These are phyloP conservation scores for Claviceps sp. DNA, from an alignment of 2,329 filamentous ascomycete genomes.

Conservation along the genomic window DNA sequence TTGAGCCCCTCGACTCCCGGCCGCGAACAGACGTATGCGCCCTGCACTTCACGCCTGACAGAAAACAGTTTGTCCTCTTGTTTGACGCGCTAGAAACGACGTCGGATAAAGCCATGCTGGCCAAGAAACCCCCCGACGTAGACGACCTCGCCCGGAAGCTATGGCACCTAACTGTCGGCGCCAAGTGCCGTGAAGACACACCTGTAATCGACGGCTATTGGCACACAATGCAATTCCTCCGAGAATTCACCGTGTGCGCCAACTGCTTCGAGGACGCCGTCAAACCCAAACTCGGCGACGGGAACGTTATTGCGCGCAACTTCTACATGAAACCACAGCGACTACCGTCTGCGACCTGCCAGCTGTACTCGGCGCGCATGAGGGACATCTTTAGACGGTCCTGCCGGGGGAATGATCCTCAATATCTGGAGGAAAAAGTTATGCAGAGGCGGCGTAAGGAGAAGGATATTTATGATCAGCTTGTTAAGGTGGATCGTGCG, in stretches of 20 bases:
- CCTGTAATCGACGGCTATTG: conserved; percentile 50
- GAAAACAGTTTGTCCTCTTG: conserved; percentile 42
- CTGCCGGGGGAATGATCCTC: conserved; percentile 52
- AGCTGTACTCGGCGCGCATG: conserved; percentile 74
- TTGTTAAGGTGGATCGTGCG: conserved; percentile 28
- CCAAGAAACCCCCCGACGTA: conserved; percentile 38
- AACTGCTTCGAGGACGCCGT: conserved; percentile 76
- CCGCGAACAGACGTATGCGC: conserved; percentile 48
- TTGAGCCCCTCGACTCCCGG: conserved; percentile 38
- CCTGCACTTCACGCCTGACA: conserved; percentile 44
- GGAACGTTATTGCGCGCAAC: conserved; percentile 44
- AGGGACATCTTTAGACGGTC: conserved; percentile 56
- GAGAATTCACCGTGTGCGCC: conserved; percentile 70
- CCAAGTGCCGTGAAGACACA: conserved; percentile 54
- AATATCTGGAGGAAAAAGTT: conserved; percentile 44
- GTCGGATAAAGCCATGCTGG: conserved; percentile 35
- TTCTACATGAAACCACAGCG: conserved; percentile 50
- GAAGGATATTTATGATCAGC: conserved; percentile 41
- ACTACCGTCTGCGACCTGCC: conserved; percentile 48
- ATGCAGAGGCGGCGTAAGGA: conserved; percentile 48
- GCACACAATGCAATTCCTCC: conserved; percentile 65
- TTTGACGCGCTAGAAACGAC: conserved; percentile 47
- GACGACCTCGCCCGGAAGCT: conserved; percentile 51
- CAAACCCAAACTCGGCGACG: conserved; percentile 47
- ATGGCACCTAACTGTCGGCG: conserved; percentile 39